A percentile compares a stretch with the other conserved stretches of the same genome.
These are phyloP conservation scores for Hypericum androsaemum DNA, from an alignment of 345 rosid species.

Conservation along the genomic window DNA sequence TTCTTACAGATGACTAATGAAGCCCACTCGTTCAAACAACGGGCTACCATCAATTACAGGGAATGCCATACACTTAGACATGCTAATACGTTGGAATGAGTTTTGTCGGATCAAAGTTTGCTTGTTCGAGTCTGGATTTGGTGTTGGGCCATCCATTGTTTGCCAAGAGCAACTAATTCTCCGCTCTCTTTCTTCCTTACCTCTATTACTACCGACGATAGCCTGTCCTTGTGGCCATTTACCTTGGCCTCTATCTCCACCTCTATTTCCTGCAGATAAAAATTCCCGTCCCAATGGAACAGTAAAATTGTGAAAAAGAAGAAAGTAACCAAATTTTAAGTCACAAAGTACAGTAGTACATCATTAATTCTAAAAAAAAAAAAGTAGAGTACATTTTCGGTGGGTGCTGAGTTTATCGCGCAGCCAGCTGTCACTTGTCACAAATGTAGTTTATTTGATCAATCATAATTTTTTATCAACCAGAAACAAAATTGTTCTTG, in stretches of 20 bases:
- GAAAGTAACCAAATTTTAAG: no score
- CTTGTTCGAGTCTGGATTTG: constrained; percentile 12
- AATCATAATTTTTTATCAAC: no score
- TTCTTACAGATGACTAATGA: no score
- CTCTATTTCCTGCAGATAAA: constrained; percentile 55
- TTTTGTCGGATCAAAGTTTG: constrained; percentile 23
- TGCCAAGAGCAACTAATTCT: constrained; percentile 45
- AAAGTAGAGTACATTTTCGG: no score
- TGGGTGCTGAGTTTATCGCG: no score
- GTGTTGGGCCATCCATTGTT: constrained; percentile 44
- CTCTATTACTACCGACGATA: constrained; percentile 33
- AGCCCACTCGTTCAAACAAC: not conserved
- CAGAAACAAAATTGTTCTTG: no score
- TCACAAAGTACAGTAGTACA: no score
- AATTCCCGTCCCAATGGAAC: not conserved
- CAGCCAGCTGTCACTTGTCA: no score
- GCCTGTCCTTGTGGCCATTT: constrained; percentile 31
- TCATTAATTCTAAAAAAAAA: no score
- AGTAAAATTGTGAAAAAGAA: not conserved
- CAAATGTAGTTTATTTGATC: no score
- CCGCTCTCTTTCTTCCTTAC: constrained; percentile 29
- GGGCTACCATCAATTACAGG: not conserved
- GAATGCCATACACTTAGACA: no score
- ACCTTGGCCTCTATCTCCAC: constrained; percentile 54
- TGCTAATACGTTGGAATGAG: not conserved